These are phyloP conservation scores for Thermothielavioides terrestris DNA, from an alignment of 495 filamentous ascomycete species.

Conservation along the genomic window DNA sequence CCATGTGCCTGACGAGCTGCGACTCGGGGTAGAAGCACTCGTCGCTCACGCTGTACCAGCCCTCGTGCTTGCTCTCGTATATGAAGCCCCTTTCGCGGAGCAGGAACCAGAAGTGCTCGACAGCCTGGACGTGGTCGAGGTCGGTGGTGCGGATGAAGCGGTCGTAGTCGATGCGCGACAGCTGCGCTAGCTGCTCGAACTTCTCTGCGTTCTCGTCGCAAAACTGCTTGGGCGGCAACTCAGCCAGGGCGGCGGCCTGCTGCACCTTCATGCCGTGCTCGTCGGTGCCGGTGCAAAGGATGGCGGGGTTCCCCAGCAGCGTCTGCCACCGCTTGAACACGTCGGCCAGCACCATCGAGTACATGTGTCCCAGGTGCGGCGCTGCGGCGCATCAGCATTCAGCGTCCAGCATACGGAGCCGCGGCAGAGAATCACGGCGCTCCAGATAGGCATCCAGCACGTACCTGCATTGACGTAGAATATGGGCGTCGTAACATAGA, in stretches of 20 bases:
- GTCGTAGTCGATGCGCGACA: constrained; percentile 61
- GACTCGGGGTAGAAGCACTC: constrained; percentile 88
- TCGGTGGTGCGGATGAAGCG: constrained; percentile 91
- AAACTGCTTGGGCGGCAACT: constrained; percentile 41
- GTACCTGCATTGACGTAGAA: constrained; percentile 98
- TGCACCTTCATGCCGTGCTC: constrained; percentile 99
- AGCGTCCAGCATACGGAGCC: too few species aligned
- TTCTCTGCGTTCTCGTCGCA: constrained; percentile 54
- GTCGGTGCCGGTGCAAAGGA: constrained; percentile 88
- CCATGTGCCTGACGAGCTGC: constrained; percentile 61
- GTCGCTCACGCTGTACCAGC: constrained; percentile 95
- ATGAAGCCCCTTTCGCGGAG: constrained; percentile 69
- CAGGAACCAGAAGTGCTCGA: constrained; percentile 83
- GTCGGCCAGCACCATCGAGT: constrained; percentile 84
- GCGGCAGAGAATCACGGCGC: too few species aligned
- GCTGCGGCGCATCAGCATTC: constrained; percentile 41
- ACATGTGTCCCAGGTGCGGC: constrained; percentile 91
- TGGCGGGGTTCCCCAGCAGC: constrained; percentile 58
- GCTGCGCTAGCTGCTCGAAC: constrained; percentile 61
- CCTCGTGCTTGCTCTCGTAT: constrained; percentile 77
- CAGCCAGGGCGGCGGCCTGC: constrained; percentile 61
- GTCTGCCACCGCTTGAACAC: constrained; percentile 87
- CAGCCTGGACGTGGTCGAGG: constrained; percentile 67
- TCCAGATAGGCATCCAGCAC: constrained; percentile 5
- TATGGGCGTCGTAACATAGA: constrained; percentile 93